Evolutionary conservation across 768 basidiomycete species (phyloP).

Genomic region (Lentinula raphanica): DNA sequence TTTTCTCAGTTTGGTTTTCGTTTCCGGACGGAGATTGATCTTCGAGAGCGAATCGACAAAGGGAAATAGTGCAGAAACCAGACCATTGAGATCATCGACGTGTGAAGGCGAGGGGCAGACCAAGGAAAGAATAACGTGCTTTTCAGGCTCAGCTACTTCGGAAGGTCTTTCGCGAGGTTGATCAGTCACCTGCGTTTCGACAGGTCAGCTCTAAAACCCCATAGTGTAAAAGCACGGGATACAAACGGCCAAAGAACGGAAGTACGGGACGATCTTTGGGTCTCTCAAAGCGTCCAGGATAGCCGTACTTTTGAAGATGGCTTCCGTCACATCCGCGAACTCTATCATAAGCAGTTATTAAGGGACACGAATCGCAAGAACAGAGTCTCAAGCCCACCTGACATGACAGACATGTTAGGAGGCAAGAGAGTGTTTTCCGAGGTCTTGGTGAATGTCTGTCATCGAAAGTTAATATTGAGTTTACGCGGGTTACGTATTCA

Average conservation of each 20-base stretch:
- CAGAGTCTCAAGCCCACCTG: conserved; percentile 36
- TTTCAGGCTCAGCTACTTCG: conserved; percentile 47
- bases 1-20: conserved; percentile 69
- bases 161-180: conserved; percentile 71
- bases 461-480: conserved; percentile 3
- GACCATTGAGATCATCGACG: conserved; percentile 44
- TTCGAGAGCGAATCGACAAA: conserved; percentile 66
- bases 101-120: conserved; percentile 45
- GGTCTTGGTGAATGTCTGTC: conserved; percentile 78
- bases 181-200: conserved; percentile 61
- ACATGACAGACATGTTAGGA: conserved; percentile 65
- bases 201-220: conserved; percentile 1
- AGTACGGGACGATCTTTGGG: conserved; percentile 63
- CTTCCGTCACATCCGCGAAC: conserved; percentile 81
- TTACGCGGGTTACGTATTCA: neutral
- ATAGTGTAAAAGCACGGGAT: neutral
- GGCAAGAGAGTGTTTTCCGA: conserved; percentile 62
- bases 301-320: conserved; percentile 58
- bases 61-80: conserved; percentile 67
- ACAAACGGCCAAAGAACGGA: conserved; percentile 80
- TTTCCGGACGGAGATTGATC: conserved; percentile 72
- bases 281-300: conserved; percentile 58
- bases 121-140: conserved; percentile 73
- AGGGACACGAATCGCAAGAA: neutral
- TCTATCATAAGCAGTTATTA: conserved; percentile 40